Percentiles rank a stretch among this genome's conserved stretches.
Evolutionary conservation across 176 grass and related monocot genomes (phyloP).

Genomic region (Oryza australiensis): DNA sequence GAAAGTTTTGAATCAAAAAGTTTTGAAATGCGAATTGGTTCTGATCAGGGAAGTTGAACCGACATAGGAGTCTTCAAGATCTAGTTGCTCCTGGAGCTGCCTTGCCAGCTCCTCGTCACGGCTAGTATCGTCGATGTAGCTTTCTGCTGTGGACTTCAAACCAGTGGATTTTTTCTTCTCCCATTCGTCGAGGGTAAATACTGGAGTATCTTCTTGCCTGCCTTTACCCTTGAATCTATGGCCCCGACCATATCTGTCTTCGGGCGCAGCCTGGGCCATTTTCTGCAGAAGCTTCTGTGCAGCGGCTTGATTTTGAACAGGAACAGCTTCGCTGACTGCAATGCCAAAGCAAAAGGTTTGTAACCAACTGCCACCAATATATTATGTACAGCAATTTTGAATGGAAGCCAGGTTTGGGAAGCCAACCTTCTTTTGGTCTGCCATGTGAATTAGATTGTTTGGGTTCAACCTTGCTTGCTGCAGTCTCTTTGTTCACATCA

Average conservation of each 20-base stretch:
- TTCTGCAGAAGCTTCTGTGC: constrained; percentile 90
- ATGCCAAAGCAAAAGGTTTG: constrained; percentile 9
- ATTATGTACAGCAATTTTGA: neutral
- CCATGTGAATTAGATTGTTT: constrained; percentile 52
- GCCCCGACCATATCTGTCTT: constrained; percentile 44
- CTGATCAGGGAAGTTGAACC: neutral
- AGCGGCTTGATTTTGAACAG: constrained; percentile 95
- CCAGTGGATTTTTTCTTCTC: constrained; percentile 63
- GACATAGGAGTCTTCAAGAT: constrained; percentile 70
- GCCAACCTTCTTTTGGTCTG: constrained; percentile 83
- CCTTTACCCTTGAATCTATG: constrained; percentile 63
- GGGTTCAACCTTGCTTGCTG: constrained; percentile 36
- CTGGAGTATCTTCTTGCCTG: constrained; percentile 63
- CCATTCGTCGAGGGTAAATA: constrained; percentile 98
- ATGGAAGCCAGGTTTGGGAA: neutral
- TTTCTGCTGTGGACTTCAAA: constrained; percentile 21
- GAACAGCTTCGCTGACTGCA: constrained; percentile 77
- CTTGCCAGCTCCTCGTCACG: constrained; percentile 82
- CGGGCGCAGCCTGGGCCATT: constrained; percentile 58
- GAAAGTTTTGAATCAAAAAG: neutral
- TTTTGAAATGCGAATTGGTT: neutral
- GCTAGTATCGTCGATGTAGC: constrained; percentile 58
- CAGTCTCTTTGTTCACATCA: constrained; percentile 35
- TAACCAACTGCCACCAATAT: neutral
- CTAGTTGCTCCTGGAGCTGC: constrained; percentile 74